Percentiles rank a stretch among this genome's conserved stretches.
These are phyloP conservation scores for Phascolomyces articulosus DNA, from an alignment of 371 early-diverging fungal genomes.

Conservation along the genomic window DNA sequence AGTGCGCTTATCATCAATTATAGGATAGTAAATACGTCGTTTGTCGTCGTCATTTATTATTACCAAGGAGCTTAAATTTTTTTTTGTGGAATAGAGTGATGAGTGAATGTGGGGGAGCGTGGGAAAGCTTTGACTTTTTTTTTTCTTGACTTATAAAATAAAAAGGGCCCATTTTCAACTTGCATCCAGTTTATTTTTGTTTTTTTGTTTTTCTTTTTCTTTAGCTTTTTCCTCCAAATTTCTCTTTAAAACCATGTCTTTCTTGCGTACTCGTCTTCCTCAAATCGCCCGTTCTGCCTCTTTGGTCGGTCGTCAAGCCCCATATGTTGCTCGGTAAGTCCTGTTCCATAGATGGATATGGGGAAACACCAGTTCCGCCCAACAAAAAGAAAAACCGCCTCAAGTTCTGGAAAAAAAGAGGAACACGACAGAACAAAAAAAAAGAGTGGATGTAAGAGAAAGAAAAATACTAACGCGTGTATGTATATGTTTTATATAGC, in stretches of 20 bases:
- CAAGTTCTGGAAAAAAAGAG: too few species aligned
- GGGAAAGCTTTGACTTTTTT: slow-evolving; percentile 13
- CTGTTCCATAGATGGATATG: not conserved
- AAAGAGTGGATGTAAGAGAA: too few species aligned
- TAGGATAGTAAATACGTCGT: too few species aligned
- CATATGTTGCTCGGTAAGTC: slow-evolving; percentile 13
- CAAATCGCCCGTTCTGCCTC: not conserved
- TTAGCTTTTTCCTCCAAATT: slow-evolving; percentile 3
- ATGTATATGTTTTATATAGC: slow-evolving; percentile 1
- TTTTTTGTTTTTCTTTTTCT: slow-evolving; percentile 9
- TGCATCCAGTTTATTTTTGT: not conserved
- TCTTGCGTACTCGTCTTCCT: slow-evolving; percentile 12
- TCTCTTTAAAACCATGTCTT: not conserved
- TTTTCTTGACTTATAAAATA: not conserved
- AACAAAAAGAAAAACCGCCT: too few species aligned
- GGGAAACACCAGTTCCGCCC: not conserved
- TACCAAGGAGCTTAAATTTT: slow-evolving; percentile 3
- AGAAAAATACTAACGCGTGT: too few species aligned
- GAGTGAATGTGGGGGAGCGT: slow-evolving; percentile 15
- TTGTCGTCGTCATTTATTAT: not conserved
- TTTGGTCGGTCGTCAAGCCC: not conserved
- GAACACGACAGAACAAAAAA: too few species aligned
- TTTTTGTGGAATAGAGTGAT: not conserved
- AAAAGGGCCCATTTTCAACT: not conserved
- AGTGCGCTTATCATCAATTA: not conserved